phyloP scores from a whole-genome alignment of 352 stramenopile genomes.

The Phytopythium aichiense region DNA sequence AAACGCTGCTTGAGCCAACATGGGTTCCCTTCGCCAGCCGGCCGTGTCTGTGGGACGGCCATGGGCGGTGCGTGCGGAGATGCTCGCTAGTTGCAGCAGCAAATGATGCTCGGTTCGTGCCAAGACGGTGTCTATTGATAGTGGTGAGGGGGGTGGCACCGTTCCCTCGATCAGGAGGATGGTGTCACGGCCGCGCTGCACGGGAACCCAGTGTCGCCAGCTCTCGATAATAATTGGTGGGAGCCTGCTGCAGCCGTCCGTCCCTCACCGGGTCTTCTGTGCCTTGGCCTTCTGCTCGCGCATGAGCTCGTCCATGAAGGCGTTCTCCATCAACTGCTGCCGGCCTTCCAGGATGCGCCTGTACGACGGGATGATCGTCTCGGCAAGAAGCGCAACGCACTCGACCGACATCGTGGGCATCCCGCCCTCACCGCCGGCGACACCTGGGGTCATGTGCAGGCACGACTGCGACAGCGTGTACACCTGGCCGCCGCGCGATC shows the following conservation, averaged over 20 bases:
- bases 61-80: too few relatives aligned
- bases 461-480: constrained; percentile 25
- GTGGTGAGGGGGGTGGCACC: too few relatives aligned
- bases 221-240: background rate
- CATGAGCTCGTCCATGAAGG: constrained; percentile 35
- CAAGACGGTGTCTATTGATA: too few relatives aligned
- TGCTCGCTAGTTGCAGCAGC: too few relatives aligned
- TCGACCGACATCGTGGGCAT: constrained; percentile 13
- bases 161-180: too few relatives aligned
- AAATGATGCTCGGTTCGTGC: too few relatives aligned
- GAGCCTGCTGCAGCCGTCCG: too few relatives aligned
- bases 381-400: constrained; percentile 24
- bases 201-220: too few relatives aligned
- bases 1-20: too few relatives aligned
- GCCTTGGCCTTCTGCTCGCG: constrained; percentile 11
- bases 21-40: too few relatives aligned
- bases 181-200: too few relatives aligned
- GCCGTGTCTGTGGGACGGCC: too few relatives aligned
- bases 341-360: constrained; percentile 24
- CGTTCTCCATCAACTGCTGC: constrained; percentile 33
- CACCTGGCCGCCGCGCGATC: constrained; percentile 1
- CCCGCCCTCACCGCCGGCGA: constrained; percentile 7
- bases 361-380: constrained; percentile 35
- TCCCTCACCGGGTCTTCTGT: background rate
- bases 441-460: constrained; percentile 27